Conservation (phyloP, 805 yeast species). For the Wickerhamomyces queroliae region DNA sequence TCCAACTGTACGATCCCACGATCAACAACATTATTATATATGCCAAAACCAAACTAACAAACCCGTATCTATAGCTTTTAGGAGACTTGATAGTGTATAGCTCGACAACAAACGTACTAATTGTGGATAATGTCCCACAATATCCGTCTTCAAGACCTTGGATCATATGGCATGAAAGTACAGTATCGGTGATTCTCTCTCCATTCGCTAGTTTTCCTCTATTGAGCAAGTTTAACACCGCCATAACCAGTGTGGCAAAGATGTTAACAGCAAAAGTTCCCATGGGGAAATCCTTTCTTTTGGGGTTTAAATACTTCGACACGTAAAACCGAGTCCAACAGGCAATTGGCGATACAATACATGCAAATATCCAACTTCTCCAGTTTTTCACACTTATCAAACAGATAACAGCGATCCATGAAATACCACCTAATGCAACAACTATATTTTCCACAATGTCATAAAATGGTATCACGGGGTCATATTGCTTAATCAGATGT, state of each 20-base stretch:
- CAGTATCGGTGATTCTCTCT: conserved; percentile 23
- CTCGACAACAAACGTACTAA: conserved; percentile 76
- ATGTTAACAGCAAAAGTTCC: conserved; percentile 50
- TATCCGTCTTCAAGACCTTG: conserved; percentile 57
- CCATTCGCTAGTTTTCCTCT: conserved; percentile 34
- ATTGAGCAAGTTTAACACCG: conserved; percentile 34
- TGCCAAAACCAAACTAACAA: conserved; percentile 37
- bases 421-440: conserved; percentile 10
- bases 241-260: conserved; percentile 38
- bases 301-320: conserved; percentile 42
- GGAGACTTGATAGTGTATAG: conserved; percentile 32
- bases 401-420: conserved; percentile 19
- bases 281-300: conserved; percentile 39
- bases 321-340: conserved; percentile 52
- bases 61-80: conserved; percentile 45
- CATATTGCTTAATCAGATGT: conserved; percentile 37
- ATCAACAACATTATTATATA: conserved; percentile 49
- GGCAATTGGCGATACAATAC: conserved; percentile 69
- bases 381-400: conserved; percentile 29
- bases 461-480: conserved; percentile 45
- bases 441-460: conserved; percentile 8
- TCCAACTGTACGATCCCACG: conserved; percentile 72
- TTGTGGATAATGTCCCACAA: conserved; percentile 68
- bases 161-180: conserved; percentile 43
- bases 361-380: conserved; percentile 66